Percentiles rank a stretch among this genome's conserved stretches.
These are phyloP conservation scores for Endocalyx cinctus DNA, from an alignment of 2,329 filamentous ascomycete genomes.

Conservation along the genomic window DNA sequence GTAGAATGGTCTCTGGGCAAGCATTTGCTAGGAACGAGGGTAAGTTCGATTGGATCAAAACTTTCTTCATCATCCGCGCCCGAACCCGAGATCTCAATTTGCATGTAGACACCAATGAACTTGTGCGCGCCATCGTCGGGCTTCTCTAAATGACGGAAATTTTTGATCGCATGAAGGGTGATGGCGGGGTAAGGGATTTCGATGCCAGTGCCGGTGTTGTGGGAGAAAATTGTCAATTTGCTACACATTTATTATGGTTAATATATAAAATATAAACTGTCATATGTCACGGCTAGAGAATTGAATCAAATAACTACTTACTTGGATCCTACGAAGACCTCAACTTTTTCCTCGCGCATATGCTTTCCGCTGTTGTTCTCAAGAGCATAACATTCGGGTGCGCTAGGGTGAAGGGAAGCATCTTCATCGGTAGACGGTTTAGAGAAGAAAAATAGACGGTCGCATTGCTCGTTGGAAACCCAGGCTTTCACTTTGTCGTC, in stretches of 20 bases:
- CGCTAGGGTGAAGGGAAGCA: conserved; percentile 21
- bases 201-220: conserved; percentile 52
- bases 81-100: conserved; percentile 59
- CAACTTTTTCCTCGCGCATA: conserved; percentile 38
- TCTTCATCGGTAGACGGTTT: conserved; percentile 31
- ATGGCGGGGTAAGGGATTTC: conserved; percentile 71
- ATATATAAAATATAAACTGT: conserved; percentile 3
- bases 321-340: conserved; percentile 57
- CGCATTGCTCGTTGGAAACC: conserved; percentile 50
- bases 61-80: conserved; percentile 58
- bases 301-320: conserved; percentile 33
- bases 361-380: conserved; percentile 26
- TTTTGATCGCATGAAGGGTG: conserved; percentile 70
- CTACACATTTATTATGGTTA: no score
- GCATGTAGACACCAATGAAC: conserved; percentile 57
- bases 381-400: conserved; percentile 28
- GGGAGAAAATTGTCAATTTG: conserved; percentile 61
- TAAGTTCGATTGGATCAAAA: conserved; percentile 62
- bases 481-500: conserved; percentile 52
- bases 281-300: background rate
- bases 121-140: conserved; percentile 34
- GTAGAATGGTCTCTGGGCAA: conserved; percentile 22
- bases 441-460: conserved; percentile 49
- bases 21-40: conserved; percentile 49
- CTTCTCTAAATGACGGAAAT: conserved; percentile 36